Evolutionary conservation across 768 basidiomycete species (phyloP), one percentile per base, ranked within the genome.

Genomic region (Naematelia aurantialba): DNA sequence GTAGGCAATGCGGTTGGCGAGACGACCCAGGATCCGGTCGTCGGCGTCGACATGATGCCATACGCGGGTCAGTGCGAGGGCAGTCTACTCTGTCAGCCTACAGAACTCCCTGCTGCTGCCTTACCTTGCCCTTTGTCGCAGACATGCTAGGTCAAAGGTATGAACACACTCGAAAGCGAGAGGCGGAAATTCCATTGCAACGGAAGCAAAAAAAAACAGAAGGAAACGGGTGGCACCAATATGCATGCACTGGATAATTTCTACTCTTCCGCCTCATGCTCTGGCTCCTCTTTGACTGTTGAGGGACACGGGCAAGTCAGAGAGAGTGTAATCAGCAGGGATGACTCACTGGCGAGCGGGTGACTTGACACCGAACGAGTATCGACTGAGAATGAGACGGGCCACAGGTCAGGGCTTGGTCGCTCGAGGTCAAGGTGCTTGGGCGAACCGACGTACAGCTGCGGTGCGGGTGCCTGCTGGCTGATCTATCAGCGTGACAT

Each of bases 21-120:
- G 83, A 81, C 93, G 91, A 74, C 96, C 96, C 17, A 98, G 82
- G n/a, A 92, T 81, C 39, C 93, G 85, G 68, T 89, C 89, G 10
- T 88, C 82, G 12, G 93, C 92, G 69, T 94, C 88, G 62, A 91
- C 90, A 62, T 89, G 89, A 75, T 97, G 91, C 96, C 94, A 99
- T 46, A 91, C 86, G 47, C 93, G 83, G n/a, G 90, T 88, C 69
- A 91, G 92, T 0, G 91, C 93, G 64, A 98, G 85, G 1, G 87
- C 88, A n/a, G 96, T 94, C 92, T 98, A 29, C 30, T 34, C 25
- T 13, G 25, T 47, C 24, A 50, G 2, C 11, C 14, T 12, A 5
- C 50, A 11, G 5, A 24, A 10, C 14, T 11, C 14, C 22, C 34
- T 39, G 26, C 25, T n/a, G 19, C 52, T 17, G 25, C 54, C 69